Evolutionary conservation across 306 rosid species (phyloP).

Genomic region (Corylus americana): DNA sequence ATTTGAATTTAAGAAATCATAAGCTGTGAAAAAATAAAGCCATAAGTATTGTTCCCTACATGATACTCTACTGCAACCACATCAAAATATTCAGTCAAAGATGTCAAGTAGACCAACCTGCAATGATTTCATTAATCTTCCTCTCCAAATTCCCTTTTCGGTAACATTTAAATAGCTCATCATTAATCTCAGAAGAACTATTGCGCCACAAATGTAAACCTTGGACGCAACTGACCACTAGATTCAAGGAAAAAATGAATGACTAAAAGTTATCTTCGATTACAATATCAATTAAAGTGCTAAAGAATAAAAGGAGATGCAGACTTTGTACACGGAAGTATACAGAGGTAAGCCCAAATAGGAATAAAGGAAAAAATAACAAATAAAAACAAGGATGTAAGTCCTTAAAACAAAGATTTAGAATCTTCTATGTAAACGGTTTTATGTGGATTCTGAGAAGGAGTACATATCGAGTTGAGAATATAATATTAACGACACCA

Average conservation of each 20-base stretch:
- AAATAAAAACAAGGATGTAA: background rate
- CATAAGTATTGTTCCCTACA: conserved; percentile 25
- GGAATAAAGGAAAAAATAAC: background rate
- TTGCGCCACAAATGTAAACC: conserved; percentile 74
- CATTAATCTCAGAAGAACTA: conserved; percentile 56
- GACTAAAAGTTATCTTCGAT: background rate
- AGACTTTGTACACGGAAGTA: background rate
- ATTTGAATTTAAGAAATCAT: conserved; percentile 72
- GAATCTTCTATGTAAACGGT: conserved; percentile 1
- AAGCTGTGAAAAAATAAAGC: conserved; percentile 53
- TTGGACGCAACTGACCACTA: conserved; percentile 66
- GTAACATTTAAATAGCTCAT: conserved; percentile 68
- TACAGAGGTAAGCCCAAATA: background rate
- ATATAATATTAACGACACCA: background rate
- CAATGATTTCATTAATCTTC: conserved; percentile 62
- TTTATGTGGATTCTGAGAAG: background rate
- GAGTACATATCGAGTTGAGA: conserved; percentile 11
- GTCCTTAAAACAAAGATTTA: background rate
- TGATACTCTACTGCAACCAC: background rate
- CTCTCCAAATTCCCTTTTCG: conserved; percentile 55
- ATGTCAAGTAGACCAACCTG: conserved; percentile 52
- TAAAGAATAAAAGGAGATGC: background rate
- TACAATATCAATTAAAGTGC: background rate
- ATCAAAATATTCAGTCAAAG: background rate
- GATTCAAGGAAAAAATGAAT: conserved; percentile 23